Evolutionary conservation across 192 early-diverging fungal species (phyloP), one percentile per base, ranked within the genome.

Genomic region (Backusella sp.): DNA sequence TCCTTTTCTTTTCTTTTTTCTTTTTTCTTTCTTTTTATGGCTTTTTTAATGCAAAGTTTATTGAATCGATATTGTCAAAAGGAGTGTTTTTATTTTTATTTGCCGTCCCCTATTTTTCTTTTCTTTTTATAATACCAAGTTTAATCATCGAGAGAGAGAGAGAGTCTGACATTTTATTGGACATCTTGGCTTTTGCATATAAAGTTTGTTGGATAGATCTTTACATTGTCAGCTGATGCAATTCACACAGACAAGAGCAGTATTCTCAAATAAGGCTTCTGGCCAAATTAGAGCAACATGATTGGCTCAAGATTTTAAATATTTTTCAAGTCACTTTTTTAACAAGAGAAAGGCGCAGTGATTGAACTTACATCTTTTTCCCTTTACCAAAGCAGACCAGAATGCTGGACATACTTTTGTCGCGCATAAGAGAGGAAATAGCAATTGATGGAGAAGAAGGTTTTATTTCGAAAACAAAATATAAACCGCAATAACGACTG

Each of bases 391-490:
- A 59, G n/a, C 52, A 56, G 26, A 56, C 2, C 19, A 41, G 17
- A 56, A 78, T 78, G 77, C 66, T 78, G 28, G 77, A 78, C 19
- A 68, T 26, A 34, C 30, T 78, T 21, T 39, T 78, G 28, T 62
- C 71, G 35, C 39, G 62, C 15, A 41, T 78, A n/a, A 73, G 49
- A 41, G 71, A 78, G n/a, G 77, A 78, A 53, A 49, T 78, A 52
- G 77, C 77, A 4, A 78, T 73, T 34, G 77, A 78, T 39, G 77
- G 70, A 35, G 23, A 68, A 36, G 15, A 49, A 68, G 77, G 77
- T 73, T 73, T 36, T n/a, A 4, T n/a, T 9, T 4, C 11, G 1
- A 49, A 52, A 44, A 66, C 14, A 44, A 28, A 35, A 67, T 11
- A 19, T 49, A 19, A 26, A 26, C 1, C 0, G 6, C 32, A 56